A percentile compares a stretch with the other conserved stretches of the same genome.
Evolutionary conservation across 2,329 filamentous ascomycete genomes (phyloP).

Genomic region (Raffaelea ambrosiae): DNA sequence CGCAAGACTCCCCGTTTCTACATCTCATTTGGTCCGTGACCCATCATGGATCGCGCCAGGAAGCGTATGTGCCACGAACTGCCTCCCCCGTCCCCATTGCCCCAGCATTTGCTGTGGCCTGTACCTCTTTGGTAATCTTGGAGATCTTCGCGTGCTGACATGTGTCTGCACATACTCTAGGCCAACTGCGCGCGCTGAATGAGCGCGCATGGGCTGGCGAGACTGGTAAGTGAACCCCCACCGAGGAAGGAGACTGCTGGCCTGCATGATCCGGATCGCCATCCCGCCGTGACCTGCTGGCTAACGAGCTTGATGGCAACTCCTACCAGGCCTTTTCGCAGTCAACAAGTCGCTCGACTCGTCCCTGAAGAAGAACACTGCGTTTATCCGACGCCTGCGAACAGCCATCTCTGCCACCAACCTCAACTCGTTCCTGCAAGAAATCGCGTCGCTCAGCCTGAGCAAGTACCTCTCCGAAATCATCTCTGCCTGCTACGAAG

Average conservation of each 20-base stretch:
- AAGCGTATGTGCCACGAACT: conserved; percentile 40
- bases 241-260: too few species aligned
- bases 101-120: too few species aligned
- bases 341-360: conserved; percentile 80
- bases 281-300: too few species aligned
- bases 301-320: too few species aligned
- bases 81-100: too few species aligned
- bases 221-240: conserved; percentile 54
- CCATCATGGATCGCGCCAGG: conserved; percentile 55
- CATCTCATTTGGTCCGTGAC: conserved; percentile 18
- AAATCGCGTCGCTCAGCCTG: conserved; percentile 82
- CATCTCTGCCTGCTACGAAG: conserved; percentile 91
- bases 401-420: conserved; percentile 78
- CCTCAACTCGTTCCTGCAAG: conserved; percentile 75
- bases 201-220: conserved; percentile 82
- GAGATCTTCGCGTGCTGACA: background rate
- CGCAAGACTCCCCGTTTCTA: background rate
- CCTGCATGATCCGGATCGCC: too few species aligned
- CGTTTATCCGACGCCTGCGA: conserved; percentile 92
- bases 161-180: conserved; percentile 33
- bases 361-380: conserved; percentile 94
- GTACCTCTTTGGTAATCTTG: too few species aligned
- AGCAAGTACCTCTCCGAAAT: conserved; percentile 98
- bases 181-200: conserved; percentile 86
- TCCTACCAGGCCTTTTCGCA: conserved; percentile 59